Base-by-base conservation (phyloP, 2,329 filamentous ascomycete genomes). In the Aspergillus ochraceus region DNA sequence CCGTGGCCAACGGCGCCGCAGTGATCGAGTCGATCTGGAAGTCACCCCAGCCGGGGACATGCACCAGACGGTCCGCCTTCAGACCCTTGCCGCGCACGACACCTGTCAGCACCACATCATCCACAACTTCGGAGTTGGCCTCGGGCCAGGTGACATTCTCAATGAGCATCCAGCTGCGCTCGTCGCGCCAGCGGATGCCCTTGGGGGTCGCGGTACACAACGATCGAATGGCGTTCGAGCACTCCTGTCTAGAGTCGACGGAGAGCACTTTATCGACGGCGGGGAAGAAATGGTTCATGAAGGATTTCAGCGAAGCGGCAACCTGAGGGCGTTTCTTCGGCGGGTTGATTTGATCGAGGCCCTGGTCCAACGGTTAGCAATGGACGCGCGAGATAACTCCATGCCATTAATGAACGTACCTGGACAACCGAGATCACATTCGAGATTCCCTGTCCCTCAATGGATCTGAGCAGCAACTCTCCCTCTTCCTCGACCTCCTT, bases 371-470 rank as follows among this genome's bases (percentile, higher is more conserved):
- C 19, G 22, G 52, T 60, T 20, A 56, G 45, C 64, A 71, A 65
- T 63, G 56, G 9, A 6, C 24, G 24, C 54, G 9, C 52, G 17
- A 36, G 6, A 14, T 8, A 22, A 22, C 2, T 9, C 2, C 19
- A 46, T 3, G 20, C 19, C 6, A 20, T n/a, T 6, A 29, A 24
- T 22, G 3, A 29, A 36, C 66, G 55, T 66, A 72, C 70, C 70
- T 96, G 90, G 0, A 96, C 92, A 12, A 91, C 85, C 0, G 91
- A 92, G 70, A 96, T 86, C n/a, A 96, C 85, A 22, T 92, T 98
- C 0, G 94, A 97, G 66, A 99, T 87, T 70, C 95, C 95, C 78
- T 99, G 95, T 68, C 92, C 91, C 79, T 97, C 93, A 32, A 98
- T 88, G 52, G 90, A 89, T 68, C 91, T 87, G 62, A 99, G 81